These are phyloP conservation scores for Dryas octopetala DNA, from an alignment of 306 rosid species.

Conservation along the genomic window DNA sequence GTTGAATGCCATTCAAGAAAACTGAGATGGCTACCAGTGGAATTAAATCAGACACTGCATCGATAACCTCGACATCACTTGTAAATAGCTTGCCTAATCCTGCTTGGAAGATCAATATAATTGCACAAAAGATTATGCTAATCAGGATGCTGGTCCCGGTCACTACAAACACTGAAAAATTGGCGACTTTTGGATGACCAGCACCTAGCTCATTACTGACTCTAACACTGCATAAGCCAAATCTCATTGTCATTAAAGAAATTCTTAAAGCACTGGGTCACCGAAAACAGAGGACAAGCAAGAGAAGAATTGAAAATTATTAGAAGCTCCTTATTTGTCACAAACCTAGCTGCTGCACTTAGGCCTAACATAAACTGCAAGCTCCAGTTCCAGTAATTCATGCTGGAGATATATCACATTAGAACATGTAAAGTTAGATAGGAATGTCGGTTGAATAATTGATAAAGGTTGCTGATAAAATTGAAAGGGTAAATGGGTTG, in stretches of 20 bases:
- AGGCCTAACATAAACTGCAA: slow-evolving; percentile 69
- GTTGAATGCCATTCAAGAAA: slow-evolving; percentile 67
- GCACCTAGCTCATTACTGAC: slow-evolving; percentile 80
- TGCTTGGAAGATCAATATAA: slow-evolving; percentile 41
- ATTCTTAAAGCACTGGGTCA: background rate
- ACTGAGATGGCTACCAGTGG: slow-evolving; percentile 70
- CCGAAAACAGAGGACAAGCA: no score
- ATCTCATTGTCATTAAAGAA: background rate
- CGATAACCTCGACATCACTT: slow-evolving; percentile 39
- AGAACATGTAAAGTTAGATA: slow-evolving; percentile 9
- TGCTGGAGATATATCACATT: slow-evolving; percentile 39
- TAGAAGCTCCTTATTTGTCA: background rate
- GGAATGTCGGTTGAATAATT: background rate
- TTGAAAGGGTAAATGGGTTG: background rate
- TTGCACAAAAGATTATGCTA: slow-evolving; percentile 44
- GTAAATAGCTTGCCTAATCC: slow-evolving; percentile 57
- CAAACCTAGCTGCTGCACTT: slow-evolving; percentile 69
- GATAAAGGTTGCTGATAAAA: background rate
- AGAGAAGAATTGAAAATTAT: background rate
- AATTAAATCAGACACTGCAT: slow-evolving; percentile 48
- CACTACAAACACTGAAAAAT: slow-evolving; percentile 46
- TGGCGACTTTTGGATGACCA: slow-evolving; percentile 61
- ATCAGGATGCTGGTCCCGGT: slow-evolving; percentile 46
- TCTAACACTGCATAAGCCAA: slow-evolving; percentile 44
- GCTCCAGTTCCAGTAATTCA: slow-evolving; percentile 69